A percentile compares a stretch with the other conserved stretches of the same genome.
Conservation (phyloP, 2,329 filamentous ascomycete species). For the Knufia fluminis region DNA sequence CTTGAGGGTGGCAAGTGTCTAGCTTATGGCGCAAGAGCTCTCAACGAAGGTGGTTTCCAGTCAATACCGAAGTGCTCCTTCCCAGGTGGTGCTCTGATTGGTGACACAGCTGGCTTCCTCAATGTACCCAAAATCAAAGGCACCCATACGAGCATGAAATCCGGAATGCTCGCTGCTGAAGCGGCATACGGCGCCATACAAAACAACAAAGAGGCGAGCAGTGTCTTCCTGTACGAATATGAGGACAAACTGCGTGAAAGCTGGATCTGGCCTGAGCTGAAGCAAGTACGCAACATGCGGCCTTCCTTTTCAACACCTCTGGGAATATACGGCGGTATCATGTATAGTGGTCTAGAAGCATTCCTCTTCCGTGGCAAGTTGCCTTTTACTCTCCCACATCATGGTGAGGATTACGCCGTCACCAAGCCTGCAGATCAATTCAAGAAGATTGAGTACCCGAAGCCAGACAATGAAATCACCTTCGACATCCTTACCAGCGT, state of each 20-base stretch:
- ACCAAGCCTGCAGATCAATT: conserved; percentile 73
- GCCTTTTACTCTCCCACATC: conserved; percentile 90
- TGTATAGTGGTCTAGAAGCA: conserved; percentile 89
- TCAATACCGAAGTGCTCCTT: conserved; percentile 96
- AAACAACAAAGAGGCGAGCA: conserved; percentile 48
- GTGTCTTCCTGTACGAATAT: conserved; percentile 86
- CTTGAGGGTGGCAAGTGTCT: conserved; percentile 97
- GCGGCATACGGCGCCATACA: conserved; percentile 71
- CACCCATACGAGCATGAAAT: conserved; percentile 95
- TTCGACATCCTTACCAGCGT: conserved; percentile 97
- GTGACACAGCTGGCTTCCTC: conserved; percentile 91
- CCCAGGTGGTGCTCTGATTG: conserved; percentile 88
- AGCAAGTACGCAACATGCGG: conserved; percentile 93
- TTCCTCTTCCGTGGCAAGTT: conserved; percentile 74
- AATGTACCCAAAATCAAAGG: conserved; percentile 99
- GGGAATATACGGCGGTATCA: conserved; percentile 77
- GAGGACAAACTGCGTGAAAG: conserved; percentile 80
- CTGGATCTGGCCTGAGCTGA: conserved; percentile 86
- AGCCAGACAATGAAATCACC: conserved; percentile 87
- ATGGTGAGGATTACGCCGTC: conserved; percentile 62
- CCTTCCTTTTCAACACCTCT: conserved; percentile 85
- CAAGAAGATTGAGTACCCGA: conserved; percentile 88
- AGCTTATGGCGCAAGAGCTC: conserved; percentile 83
- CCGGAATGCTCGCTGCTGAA: conserved; percentile 91
- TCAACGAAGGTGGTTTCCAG: conserved; percentile 94